These are phyloP conservation scores for Jatropha curcas DNA, from an alignment of 345 rosid species.

Conservation along the genomic window DNA sequence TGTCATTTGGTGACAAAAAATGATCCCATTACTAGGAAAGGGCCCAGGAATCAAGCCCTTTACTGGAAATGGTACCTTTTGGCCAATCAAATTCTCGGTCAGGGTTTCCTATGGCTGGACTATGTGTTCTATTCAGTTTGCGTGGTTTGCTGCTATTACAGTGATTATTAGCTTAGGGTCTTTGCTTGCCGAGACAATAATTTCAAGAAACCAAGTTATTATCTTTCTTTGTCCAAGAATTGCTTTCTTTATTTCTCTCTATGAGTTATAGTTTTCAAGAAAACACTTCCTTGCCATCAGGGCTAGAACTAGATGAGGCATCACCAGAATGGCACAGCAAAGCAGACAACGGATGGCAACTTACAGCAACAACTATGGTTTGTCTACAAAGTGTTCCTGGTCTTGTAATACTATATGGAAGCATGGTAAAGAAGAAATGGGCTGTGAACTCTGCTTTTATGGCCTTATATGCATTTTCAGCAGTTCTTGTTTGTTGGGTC, in stretches of 20 bases:
- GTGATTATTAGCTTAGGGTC: too few relatives aligned
- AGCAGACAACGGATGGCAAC: conserved; percentile 62
- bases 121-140: too few relatives aligned
- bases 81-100: too few relatives aligned
- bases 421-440: conserved; percentile 74
- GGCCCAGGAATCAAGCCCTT: too few relatives aligned
- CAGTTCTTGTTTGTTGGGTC: conserved; percentile 56
- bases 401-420: conserved; percentile 57
- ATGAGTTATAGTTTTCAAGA: conserved; percentile 8
- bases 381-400: conserved; percentile 69
- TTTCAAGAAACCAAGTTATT: neutral
- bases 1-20: too few relatives aligned
- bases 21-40: too few relatives aligned
- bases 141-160: too few relatives aligned
- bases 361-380: conserved; percentile 52
- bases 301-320: conserved; percentile 21
- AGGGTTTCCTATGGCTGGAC: too few relatives aligned
- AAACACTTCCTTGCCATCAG: conserved; percentile 16
- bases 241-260: neutral
- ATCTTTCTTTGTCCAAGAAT: neutral
- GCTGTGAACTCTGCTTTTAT: conserved; percentile 67
- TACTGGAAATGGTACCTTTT: too few relatives aligned
- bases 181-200: too few relatives aligned
- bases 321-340: conserved; percentile 49
- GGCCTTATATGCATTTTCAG: conserved; percentile 63